phyloP scores from a whole-genome alignment of 257 asterid species.

The Salvia hispanica region DNA sequence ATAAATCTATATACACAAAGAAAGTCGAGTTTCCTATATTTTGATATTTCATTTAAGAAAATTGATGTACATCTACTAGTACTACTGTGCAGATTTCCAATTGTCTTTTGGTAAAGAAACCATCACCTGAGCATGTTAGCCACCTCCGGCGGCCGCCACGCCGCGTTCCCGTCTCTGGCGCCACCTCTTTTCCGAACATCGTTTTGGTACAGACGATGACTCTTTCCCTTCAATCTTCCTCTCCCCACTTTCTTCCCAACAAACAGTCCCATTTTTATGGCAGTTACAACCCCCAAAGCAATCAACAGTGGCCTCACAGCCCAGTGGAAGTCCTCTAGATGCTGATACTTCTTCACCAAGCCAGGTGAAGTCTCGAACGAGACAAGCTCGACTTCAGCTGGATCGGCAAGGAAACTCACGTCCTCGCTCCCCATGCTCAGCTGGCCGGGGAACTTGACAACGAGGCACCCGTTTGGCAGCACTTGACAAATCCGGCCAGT shows the following conservation, averaged over 20 bases:
- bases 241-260: constrained; percentile 60
- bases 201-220: constrained; percentile 18
- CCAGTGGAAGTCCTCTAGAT: constrained; percentile 93
- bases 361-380: constrained; percentile 58
- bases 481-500: constrained; percentile 63
- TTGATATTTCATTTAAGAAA: background rate
- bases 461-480: constrained; percentile 79
- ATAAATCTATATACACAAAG: constrained; percentile 35
- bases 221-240: constrained; percentile 42
- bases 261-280: constrained; percentile 67
- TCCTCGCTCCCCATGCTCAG: constrained; percentile 45
- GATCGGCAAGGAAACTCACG: constrained; percentile 63
- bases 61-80: constrained; percentile 10
- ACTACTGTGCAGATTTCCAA: background rate
- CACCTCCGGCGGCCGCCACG: constrained; percentile 74
- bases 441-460: constrained; percentile 72
- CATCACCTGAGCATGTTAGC: constrained; percentile 61
- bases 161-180: constrained; percentile 30
- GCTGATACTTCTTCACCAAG: constrained; percentile 73
- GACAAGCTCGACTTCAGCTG: constrained; percentile 74
- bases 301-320: constrained; percentile 74
- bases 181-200: constrained; percentile 43
- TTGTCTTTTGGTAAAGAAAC: background rate
- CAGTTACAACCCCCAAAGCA: constrained; percentile 73
- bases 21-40: constrained; percentile 8